These are phyloP conservation scores for Pharnaceum exiguum DNA, from an alignment of 148 eudicot species.

Conservation along the genomic window DNA sequence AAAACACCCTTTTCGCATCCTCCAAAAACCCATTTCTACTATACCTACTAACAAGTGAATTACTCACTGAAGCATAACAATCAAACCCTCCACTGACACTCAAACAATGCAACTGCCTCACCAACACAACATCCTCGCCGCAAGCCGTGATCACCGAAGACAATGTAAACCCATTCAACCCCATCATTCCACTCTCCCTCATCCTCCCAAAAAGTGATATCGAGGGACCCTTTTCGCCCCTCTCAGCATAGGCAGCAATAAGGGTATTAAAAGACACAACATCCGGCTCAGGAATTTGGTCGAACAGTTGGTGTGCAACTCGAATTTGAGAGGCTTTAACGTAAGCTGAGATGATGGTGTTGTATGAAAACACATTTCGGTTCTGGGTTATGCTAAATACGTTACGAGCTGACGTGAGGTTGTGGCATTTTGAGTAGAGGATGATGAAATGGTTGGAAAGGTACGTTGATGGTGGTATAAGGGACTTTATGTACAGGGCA, in stretches of 20 bases:
- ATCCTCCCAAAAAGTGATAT: constrained; percentile 40
- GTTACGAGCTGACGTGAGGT: constrained; percentile 40
- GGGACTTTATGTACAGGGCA: constrained; percentile 48
- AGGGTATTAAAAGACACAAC: constrained; percentile 68
- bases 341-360: constrained; percentile 57
- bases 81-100: constrained; percentile 58
- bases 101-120: constrained; percentile 46
- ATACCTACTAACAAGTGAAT: constrained; percentile 54
- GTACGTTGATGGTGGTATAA: constrained; percentile 49
- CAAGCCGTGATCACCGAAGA: constrained; percentile 50
- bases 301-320: constrained; percentile 68
- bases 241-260: constrained; percentile 59
- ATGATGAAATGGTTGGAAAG: constrained; percentile 78
- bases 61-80: constrained; percentile 55
- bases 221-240: constrained; percentile 38
- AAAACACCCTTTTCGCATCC: constrained; percentile 49
- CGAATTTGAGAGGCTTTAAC: constrained; percentile 38
- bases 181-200: constrained; percentile 40
- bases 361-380: constrained; percentile 78
- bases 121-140: constrained; percentile 29
- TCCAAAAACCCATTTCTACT: constrained; percentile 52
- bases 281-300: constrained; percentile 69
- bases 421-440: constrained; percentile 75
- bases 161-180: constrained; percentile 65
- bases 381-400: constrained; percentile 35